Base-by-base conservation (phyloP, 208 protist species). In the Crithidia thermophila region DNA sequence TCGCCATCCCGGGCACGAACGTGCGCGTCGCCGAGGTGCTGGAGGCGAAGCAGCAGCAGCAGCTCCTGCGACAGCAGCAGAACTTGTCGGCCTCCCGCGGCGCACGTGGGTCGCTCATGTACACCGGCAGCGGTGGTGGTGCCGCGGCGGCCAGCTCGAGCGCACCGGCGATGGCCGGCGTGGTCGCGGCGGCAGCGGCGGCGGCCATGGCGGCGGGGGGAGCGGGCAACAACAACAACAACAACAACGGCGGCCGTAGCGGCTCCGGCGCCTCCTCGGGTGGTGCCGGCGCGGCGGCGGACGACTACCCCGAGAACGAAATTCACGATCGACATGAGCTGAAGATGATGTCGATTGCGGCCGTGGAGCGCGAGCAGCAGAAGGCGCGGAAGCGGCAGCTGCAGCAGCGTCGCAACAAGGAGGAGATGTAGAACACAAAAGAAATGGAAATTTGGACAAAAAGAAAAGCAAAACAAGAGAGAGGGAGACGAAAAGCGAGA, bases 331-430 rank as follows among this genome's bases (percentile, higher is more conserved):
- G 92, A 18, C 68, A 90, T 20, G 87, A 94, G 60, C 72, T 97
- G 46, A 97, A 97, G 75, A 85, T 93, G 80, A 93, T 97, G 85
- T 83, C 89, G 27, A 64, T 88, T n/a, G 91, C 86, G 10, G 86
- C 87, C 20, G 92, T 97, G 30, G 87, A 94, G 74, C 65, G 90
- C 40, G 92, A 95, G 79, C 72, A 81, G 50, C 94, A 94, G 84
- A 95, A 95, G 81, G 81, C 77, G 36, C 89, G 89, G 52, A 77
- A 83, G 52, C 72, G 76, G 57, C 77, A 89, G 59, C 52, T 73
- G 82, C 79, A 82, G 74, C 78, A 82, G 53, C 55, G 75, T 11
- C 75, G 64, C 37, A 72, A 63, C 45, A 88, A 80, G 65, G 82
- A 84, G 27, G 78, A 88, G 50, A 64, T 43, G 46, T n/a, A n/a